Percentiles rank a stretch among this genome's conserved stretches.
Evolutionary conservation across 805 yeast species (phyloP).

Genomic region (Lipomyces sp.): DNA sequence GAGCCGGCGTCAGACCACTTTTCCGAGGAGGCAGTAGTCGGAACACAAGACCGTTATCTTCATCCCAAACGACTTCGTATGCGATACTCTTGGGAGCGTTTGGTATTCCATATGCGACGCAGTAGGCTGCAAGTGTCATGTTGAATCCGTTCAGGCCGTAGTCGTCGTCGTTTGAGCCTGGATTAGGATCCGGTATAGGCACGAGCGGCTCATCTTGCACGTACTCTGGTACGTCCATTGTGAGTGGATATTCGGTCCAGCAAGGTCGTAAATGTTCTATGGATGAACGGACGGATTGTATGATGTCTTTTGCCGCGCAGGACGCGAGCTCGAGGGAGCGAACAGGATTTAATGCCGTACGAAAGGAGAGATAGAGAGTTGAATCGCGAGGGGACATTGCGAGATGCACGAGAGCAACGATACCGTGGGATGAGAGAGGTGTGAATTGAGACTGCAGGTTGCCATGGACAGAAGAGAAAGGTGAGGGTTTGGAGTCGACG

Average conservation of each 20-base stretch:
- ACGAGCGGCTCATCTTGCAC: slow-evolving; percentile 37
- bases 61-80: slow-evolving; percentile 30
- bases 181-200: slow-evolving; percentile 11
- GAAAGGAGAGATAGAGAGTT: slow-evolving; percentile 37
- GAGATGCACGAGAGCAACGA: slow-evolving; percentile 37
- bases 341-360: slow-evolving; percentile 36
- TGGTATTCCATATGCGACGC: slow-evolving; percentile 38
- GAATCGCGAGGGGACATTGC: slow-evolving; percentile 39
- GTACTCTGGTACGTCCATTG: slow-evolving; percentile 38
- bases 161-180: neutral
- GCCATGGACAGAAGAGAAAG: neutral
- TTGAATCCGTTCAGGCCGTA: slow-evolving; percentile 36
- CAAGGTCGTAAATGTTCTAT: slow-evolving; percentile 38
- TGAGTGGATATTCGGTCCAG: slow-evolving; percentile 38
- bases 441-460: slow-evolving; percentile 18
- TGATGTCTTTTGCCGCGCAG: slow-evolving; percentile 37
- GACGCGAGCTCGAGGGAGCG: slow-evolving; percentile 40
- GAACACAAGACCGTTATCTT: slow-evolving; percentile 35
- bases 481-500: slow-evolving; percentile 13
- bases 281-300: slow-evolving; percentile 32
- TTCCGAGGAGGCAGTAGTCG: slow-evolving; percentile 30
- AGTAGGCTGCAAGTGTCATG: slow-evolving; percentile 39
- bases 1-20: neutral
- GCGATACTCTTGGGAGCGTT: slow-evolving; percentile 26
- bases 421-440: slow-evolving; percentile 36